Base-by-base conservation (phyloP, 2,329 filamentous ascomycete species). In the Aureobasidium leucospermi region DNA sequence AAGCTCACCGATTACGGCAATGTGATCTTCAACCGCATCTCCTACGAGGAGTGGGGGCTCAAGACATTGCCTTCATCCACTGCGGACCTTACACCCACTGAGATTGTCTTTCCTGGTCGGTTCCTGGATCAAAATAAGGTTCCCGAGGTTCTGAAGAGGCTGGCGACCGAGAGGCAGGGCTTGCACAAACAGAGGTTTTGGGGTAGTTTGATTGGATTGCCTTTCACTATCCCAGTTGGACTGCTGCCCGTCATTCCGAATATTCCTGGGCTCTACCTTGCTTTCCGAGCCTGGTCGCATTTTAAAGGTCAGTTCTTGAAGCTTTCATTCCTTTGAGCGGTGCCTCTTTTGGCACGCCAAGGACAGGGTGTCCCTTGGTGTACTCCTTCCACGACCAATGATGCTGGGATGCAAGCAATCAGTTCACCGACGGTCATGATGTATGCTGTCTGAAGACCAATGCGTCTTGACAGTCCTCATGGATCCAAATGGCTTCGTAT, bases 21-120 rank as follows among this genome's bases (percentile, higher is more conserved):
- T 75, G 15, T 52, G 6, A 85, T 90, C 15, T 83, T 99, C 62
- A 86, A 89, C 67, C 85, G 90, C 63, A 96, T 99, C 68, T 89
- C 94, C 2, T 96, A 89, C 72, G 89, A 97, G 75, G 94, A 99
- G 86, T 99, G 94, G 94, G 91, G 90, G 0, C 80, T 99, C 65
- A 97, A 97, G 77, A 96, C 90, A 38, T 86, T 99, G 56, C 94
- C 94, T 2, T 46, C 87, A 92, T 23, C 79, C 96, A 66, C 90
- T 85, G 43, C 77, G 84, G 60, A 60, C 28, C 34, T 60, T 4
- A 47, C 47, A 9, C 38, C 41, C 10, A 60, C 48, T 62, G 84
- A 90, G 65, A 81, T 96, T 32, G 76, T 90, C 56, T 97, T 88
- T 69, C 94, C 94, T 0, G 77, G 81, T 48, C 82, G 82, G 51